Evolutionary conservation across 768 basidiomycete species (phyloP).

Genomic region (Suillus brevipes): DNA sequence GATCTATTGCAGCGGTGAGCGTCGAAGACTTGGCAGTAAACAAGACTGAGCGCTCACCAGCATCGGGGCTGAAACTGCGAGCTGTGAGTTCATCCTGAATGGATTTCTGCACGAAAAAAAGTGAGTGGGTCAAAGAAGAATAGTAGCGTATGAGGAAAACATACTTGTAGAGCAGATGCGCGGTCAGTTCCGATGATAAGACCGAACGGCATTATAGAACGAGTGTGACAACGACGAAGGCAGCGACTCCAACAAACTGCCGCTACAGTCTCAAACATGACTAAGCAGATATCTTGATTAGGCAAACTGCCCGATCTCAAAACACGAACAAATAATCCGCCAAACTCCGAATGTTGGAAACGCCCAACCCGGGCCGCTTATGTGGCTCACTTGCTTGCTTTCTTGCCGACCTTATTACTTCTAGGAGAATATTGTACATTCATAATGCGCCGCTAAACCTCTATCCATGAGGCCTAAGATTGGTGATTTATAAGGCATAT

Average conservation of each 20-base stretch:
- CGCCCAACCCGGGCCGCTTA: too few relatives aligned
- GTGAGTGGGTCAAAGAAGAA: conserved; percentile 8
- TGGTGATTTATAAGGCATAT: not conserved
- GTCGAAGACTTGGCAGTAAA: conserved; percentile 9
- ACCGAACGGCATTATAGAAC: conserved; percentile 62
- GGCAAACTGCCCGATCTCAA: not conserved
- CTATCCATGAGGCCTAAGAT: not conserved
- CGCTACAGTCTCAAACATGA: conserved; percentile 1
- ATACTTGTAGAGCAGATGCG: conserved; percentile 67
- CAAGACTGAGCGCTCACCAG: conserved; percentile 51
- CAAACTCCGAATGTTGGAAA: too few relatives aligned
- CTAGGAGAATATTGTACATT: not conserved
- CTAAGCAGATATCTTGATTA: not conserved
- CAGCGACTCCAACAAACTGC: conserved; percentile 19
- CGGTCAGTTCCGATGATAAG: conserved; percentile 80
- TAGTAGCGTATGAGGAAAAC: conserved; percentile 15
- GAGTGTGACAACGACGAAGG: conserved; percentile 22
- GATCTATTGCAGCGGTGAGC: conserved; percentile 48
- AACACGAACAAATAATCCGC: conserved; percentile 1
- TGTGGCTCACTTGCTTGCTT: not conserved
- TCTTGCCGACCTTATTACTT: not conserved
- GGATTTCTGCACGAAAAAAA: conserved; percentile 51
- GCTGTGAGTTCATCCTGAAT: conserved; percentile 80
- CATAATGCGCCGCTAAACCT: not conserved
- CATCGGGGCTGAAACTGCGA: conserved; percentile 72